Base-by-base conservation (phyloP, 129 eudicot species). In the Helianthus tuberosus region DNA sequence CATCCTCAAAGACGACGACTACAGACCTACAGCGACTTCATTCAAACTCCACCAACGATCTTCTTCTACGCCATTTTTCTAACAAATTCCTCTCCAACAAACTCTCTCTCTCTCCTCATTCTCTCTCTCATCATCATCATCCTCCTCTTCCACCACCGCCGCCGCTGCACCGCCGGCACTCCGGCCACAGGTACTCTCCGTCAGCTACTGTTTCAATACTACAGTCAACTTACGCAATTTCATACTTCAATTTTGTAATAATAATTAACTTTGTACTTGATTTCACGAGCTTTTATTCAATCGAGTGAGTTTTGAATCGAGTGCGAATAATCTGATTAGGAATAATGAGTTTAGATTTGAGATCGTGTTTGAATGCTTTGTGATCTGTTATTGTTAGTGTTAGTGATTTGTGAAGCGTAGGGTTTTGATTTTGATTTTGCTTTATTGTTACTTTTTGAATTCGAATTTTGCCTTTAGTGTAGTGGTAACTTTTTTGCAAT, bases 171-270 rank as follows among this genome's bases (percentile, higher is more conserved):
- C 29, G 36, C 57, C 61, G 36, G 32, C 57, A 6, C 14, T 68
- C 84, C 80, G 59, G 29, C 61, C 14, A 49, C 75, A 58, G 80
- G 80, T 76, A 61, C n/a, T 11, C 29, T 44, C 16, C n/a, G 11
- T 32, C 23, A 73, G 44, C 43, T 62, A 39, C 39, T 14, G 14
- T 73, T 62, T 3, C 10, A 47, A 14, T 47, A 43, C 44, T 47
- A 51, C 16, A 64, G 29, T 20, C 39, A 7, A 64, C n/a, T 36
- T 20, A 39, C 47, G 8, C 48, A 29, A 64, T 32, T 50, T n/a
- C 10, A 2, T 75, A 75, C 72, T 75, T 75, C 62, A 60, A 60
- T 5, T 73, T 41, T 27, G 38, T 46, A 29, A 14, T 43, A 39
- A 13, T 49, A 12, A 11, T 64, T 11, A 10, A 52, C 5, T 43